A percentile compares a stretch with the other conserved stretches of the same genome.
Conservation (phyloP, 2,329 filamentous ascomycete genomes). For the Colletotrichum cereale region DNA sequence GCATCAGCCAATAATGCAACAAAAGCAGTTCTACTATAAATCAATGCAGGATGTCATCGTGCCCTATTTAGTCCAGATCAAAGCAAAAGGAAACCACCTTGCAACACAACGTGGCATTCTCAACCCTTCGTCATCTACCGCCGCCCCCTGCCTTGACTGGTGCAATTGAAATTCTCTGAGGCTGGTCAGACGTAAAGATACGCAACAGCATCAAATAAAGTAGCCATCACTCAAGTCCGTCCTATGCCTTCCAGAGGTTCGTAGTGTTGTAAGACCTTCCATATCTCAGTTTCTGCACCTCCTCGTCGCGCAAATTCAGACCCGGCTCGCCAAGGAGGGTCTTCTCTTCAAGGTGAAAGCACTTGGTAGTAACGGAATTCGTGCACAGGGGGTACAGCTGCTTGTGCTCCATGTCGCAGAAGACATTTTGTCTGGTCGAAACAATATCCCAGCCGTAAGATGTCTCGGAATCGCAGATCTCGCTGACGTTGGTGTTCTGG, state of each 20-base stretch:
- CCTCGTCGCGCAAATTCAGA: not conserved
- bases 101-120: too few relatives aligned
- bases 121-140: too few relatives aligned
- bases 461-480: not conserved
- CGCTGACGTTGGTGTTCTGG: not conserved
- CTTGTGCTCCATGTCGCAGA: not conserved
- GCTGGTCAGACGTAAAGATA: not conserved
- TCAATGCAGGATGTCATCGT: too few relatives aligned
- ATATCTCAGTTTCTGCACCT: not conserved
- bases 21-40: too few relatives aligned
- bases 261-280: slow-evolving; percentile 2
- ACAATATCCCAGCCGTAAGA: not conserved
- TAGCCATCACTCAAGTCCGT: not conserved
- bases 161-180: not conserved
- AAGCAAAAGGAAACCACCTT: too few relatives aligned
- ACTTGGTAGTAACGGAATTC: not conserved
- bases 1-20: too few relatives aligned
- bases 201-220: not conserved
- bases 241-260: not conserved
- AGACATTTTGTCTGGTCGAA: not conserved
- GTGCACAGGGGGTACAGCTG: not conserved
- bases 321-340: not conserved
- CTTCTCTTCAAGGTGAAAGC: not conserved
- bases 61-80: too few relatives aligned
- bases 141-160: too few relatives aligned